Conservation (phyloP, 139 green algal species). For the Chlamydomonas sp. region DNA sequence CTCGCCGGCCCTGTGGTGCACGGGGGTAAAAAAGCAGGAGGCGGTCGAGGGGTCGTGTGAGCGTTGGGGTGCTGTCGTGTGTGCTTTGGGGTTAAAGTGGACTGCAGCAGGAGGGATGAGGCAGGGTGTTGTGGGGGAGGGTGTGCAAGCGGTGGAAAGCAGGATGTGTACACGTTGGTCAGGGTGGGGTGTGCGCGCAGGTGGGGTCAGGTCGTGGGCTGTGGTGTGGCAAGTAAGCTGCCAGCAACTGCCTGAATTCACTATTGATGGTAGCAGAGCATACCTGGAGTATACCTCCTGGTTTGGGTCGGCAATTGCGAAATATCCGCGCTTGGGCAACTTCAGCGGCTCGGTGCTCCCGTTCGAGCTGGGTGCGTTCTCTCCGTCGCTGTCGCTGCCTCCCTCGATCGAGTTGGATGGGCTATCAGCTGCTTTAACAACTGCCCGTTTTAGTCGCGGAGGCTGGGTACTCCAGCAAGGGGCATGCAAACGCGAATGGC, state of each 20-base stretch:
- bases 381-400: not conserved
- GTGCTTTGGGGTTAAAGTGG: too few species aligned
- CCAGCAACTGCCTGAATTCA: not conserved
- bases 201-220: not conserved
- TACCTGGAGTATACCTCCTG: constrained; percentile 43
- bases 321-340: constrained; percentile 59
- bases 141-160: not conserved
- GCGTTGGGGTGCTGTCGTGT: too few species aligned
- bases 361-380: not conserved
- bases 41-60: too few species aligned
- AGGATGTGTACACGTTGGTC: not conserved
- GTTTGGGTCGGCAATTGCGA: constrained; percentile 60
- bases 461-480: too few species aligned
- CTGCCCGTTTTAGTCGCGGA: too few species aligned
- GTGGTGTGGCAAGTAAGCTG: not conserved
- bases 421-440: too few species aligned
- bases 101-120: too few species aligned
- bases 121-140: too few species aligned
- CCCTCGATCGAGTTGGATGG: not conserved
- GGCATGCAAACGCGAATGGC: too few species aligned
- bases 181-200: not conserved
- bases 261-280: not conserved
- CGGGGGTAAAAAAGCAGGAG: too few species aligned
- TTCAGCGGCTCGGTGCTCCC: not conserved
- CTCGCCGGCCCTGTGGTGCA: constrained; percentile 48